phyloP scores from a whole-genome alignment of 2,329 filamentous ascomycete species.

The Aspergillus sp. region DNA sequence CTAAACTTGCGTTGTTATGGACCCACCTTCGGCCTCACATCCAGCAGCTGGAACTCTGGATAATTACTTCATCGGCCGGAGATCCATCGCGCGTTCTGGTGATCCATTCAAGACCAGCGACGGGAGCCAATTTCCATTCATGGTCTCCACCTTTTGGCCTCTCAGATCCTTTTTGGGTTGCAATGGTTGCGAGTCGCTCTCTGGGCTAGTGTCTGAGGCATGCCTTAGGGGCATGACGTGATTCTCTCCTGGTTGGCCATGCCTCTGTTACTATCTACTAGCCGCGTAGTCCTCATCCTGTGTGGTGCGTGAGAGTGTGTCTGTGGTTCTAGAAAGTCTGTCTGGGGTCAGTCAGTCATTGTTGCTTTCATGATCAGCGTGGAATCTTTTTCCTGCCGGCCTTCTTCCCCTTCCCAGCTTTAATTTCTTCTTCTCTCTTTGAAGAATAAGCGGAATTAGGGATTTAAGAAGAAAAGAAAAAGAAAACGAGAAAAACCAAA shows the following conservation, averaged over 20 bases:
- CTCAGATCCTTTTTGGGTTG: constrained; percentile 14
- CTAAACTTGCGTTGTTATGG: not conserved
- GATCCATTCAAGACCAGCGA: constrained; percentile 11
- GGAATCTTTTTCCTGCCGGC: not conserved
- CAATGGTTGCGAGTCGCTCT: constrained; percentile 4
- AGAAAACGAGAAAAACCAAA: not conserved
- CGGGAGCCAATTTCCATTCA: constrained; percentile 6
- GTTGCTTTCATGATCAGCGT: not conserved
- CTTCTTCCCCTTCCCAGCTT: not conserved
- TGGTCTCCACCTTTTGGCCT: constrained; percentile 8
- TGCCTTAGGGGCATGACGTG: constrained; percentile 15
- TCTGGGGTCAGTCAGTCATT: not conserved
- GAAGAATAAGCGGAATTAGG: not conserved
- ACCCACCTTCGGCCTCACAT: not conserved
- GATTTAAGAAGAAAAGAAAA: not conserved
- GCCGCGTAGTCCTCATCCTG: constrained; percentile 4
- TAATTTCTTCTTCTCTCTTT: not conserved
- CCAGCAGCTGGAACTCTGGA: constrained; percentile 5
- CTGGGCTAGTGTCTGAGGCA: constrained; percentile 3
- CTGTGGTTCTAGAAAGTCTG: not conserved
- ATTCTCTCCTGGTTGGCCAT: constrained; percentile 4
- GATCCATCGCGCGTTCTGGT: constrained; percentile 11
- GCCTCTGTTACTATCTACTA: not conserved
- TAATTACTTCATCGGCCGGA: constrained; percentile 9
- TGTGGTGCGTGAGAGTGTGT: too few relatives aligned